Percentiles rank a stretch among this genome's conserved stretches.
These are phyloP conservation scores for Pichia norvegensis DNA, from an alignment of 1,139 yeast genomes.

Conservation along the genomic window DNA sequence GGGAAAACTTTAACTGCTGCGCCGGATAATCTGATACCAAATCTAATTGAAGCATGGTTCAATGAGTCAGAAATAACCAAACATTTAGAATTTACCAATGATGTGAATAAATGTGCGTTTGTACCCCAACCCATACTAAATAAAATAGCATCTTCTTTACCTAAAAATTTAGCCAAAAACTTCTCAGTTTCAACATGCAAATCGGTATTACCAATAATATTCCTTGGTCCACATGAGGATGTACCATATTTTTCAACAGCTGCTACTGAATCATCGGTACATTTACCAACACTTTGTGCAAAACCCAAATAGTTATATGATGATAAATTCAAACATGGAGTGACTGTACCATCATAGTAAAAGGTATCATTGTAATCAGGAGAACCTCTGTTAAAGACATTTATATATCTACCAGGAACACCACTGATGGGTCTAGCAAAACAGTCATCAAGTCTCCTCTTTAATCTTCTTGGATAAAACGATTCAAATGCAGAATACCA, in stretches of 20 bases:
- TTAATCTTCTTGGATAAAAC: slow-evolving; percentile 86
- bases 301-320: slow-evolving; percentile 94
- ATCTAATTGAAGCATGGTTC: slow-evolving; percentile 92
- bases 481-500: slow-evolving; percentile 92
- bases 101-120: slow-evolving; percentile 81
- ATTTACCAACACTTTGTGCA: slow-evolving; percentile 88
- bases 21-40: slow-evolving; percentile 89
- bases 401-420: slow-evolving; percentile 89
- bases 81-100: slow-evolving; percentile 79
- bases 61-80: slow-evolving; percentile 89
- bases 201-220: slow-evolving; percentile 67
- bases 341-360: slow-evolving; percentile 64
- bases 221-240: slow-evolving; percentile 71
- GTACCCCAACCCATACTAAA: slow-evolving; percentile 96
- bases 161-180: slow-evolving; percentile 77
- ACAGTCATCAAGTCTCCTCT: slow-evolving; percentile 86
- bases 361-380: slow-evolving; percentile 52
- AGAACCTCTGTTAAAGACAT: slow-evolving; percentile 69
- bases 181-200: slow-evolving; percentile 68
- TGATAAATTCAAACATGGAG: slow-evolving; percentile 77
- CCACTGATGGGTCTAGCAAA: slow-evolving; percentile 94
- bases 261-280: slow-evolving; percentile 73
- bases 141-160: slow-evolving; percentile 80
- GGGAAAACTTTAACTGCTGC: slow-evolving; percentile 89
- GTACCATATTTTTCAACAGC: slow-evolving; percentile 64